Conservation (phyloP, 2,329 filamentous ascomycete genomes). For the Ophiocordyceps camponoti-floridani region DNA sequence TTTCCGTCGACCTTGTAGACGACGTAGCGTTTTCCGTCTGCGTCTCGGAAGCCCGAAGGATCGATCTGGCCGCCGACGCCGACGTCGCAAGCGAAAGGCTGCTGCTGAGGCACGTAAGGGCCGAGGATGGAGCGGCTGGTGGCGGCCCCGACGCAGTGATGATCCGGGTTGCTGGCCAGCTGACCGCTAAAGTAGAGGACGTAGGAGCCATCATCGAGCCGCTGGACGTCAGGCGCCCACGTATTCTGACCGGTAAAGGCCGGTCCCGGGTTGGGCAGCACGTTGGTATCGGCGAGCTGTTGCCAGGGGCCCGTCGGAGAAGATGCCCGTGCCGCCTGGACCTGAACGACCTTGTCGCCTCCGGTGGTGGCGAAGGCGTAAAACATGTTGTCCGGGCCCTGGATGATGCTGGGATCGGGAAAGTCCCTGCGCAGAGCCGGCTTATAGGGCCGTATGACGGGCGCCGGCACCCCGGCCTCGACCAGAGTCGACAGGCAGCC, state of each 20-base stretch:
- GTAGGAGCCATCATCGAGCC: background rate
- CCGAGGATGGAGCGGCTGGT: background rate
- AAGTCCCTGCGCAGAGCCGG: background rate
- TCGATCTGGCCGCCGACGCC: background rate
- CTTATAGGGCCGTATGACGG: background rate
- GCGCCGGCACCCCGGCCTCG: background rate
- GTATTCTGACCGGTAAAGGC: background rate
- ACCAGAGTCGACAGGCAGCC: background rate
- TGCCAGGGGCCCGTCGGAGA: background rate
- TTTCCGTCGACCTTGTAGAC: slow-evolving; percentile 1
- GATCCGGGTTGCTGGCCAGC: background rate
- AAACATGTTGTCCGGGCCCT: background rate
- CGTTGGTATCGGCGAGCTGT: background rate
- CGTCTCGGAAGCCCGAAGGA: background rate
- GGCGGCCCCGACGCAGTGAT: slow-evolving; percentile 1
- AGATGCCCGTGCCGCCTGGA: background rate
- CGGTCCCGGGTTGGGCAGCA: background rate
- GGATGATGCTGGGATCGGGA: slow-evolving; percentile 1
- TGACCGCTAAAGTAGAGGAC: slow-evolving; percentile 1
- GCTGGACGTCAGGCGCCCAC: slow-evolving; percentile 1
- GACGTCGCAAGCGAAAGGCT: background rate
- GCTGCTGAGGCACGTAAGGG: background rate
- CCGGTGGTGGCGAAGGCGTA: background rate
- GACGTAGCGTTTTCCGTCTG: background rate
- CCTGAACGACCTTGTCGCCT: background rate